Percentiles rank a stretch among this genome's conserved stretches.
Evolutionary conservation across 805 yeast species (phyloP).

Genomic region (Blastobotrys chiropterorum): DNA sequence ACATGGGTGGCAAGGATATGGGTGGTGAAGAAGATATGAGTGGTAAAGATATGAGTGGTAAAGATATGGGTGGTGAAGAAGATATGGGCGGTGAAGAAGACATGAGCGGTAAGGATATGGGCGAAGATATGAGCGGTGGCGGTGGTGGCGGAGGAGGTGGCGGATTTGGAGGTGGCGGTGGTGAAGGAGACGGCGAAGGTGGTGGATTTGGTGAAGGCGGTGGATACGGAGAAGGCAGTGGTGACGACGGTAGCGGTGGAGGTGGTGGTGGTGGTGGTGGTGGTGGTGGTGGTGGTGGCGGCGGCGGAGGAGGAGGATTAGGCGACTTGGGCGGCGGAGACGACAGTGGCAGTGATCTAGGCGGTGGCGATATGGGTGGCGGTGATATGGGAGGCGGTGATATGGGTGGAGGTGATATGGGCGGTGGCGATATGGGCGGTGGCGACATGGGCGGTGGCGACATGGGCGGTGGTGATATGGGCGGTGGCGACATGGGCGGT

Average conservation of each 20-base stretch:
- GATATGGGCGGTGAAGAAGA: too few relatives aligned
- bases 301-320: too few relatives aligned
- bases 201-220: constrained; percentile 17
- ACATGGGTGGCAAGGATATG: too few relatives aligned
- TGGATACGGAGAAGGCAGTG: constrained; percentile 19
- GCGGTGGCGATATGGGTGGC: constrained; percentile 24
- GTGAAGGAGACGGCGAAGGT: constrained; percentile 7
- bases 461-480: not conserved
- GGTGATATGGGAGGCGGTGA: constrained; percentile 14
- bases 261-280: constrained; percentile 5
- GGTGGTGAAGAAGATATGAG: too few relatives aligned
- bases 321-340: too few relatives aligned
- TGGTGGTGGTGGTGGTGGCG: constrained; percentile 26
- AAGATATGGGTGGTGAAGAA: too few relatives aligned
- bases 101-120: too few relatives aligned
- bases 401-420: constrained; percentile 17
- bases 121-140: too few relatives aligned
- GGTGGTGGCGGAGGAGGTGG: too few relatives aligned
- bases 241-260: constrained; percentile 3
- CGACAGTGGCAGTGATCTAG: constrained; percentile 19
- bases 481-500: not conserved
- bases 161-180: too few relatives aligned
- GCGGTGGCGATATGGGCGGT: constrained; percentile 4
- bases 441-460: not conserved
- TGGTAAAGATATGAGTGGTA: too few relatives aligned